Evolutionary conservation across 2,329 filamentous ascomycete genomes (phyloP).

Genomic region (Elsinoe arachidis): DNA sequence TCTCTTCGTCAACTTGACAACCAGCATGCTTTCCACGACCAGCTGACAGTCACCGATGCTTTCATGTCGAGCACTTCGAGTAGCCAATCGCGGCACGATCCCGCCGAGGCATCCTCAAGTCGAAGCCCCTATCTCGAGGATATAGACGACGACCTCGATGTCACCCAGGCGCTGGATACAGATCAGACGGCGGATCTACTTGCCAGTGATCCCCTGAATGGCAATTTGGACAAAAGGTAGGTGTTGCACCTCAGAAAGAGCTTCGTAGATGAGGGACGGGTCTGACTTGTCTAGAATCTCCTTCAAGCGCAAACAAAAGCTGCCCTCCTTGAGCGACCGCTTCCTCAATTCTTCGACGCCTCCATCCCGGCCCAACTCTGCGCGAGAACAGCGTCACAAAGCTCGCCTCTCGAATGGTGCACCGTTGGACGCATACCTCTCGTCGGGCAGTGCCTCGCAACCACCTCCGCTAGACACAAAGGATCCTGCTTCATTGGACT

Average conservation of each 20-base stretch:
- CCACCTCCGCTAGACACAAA: slow-evolving; percentile 32
- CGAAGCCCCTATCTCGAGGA: slow-evolving; percentile 30
- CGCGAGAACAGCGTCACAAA: slow-evolving; percentile 18
- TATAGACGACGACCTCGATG: slow-evolving; percentile 31
- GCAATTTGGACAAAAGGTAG: slow-evolving; percentile 39
- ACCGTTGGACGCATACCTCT: slow-evolving; percentile 33
- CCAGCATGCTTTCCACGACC: neutral
- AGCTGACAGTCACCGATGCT: slow-evolving; percentile 17
- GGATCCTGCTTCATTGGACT: slow-evolving; percentile 51
- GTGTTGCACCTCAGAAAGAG: slow-evolving; percentile 15
- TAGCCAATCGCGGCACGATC: slow-evolving; percentile 23
- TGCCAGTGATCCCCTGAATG: slow-evolving; percentile 24
- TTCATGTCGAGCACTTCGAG: slow-evolving; percentile 30
- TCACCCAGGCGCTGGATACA: slow-evolving; percentile 13
- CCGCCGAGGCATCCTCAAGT: slow-evolving; percentile 39
- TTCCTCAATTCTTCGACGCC: slow-evolving; percentile 28
- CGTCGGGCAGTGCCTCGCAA: slow-evolving; percentile 18
- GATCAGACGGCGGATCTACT: slow-evolving; percentile 42
- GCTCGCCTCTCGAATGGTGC: slow-evolving; percentile 15
- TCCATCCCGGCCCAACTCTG: slow-evolving; percentile 21
- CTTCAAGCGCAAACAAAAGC: slow-evolving; percentile 62
- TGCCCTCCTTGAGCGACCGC: slow-evolving; percentile 35
- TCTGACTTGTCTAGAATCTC: slow-evolving; percentile 40
- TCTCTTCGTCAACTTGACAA: neutral
- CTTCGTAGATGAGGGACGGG: neutral